phyloP scores from a whole-genome alignment of 176 grass and related monocot genomes.

The Miscanthus lutarioriparius region DNA sequence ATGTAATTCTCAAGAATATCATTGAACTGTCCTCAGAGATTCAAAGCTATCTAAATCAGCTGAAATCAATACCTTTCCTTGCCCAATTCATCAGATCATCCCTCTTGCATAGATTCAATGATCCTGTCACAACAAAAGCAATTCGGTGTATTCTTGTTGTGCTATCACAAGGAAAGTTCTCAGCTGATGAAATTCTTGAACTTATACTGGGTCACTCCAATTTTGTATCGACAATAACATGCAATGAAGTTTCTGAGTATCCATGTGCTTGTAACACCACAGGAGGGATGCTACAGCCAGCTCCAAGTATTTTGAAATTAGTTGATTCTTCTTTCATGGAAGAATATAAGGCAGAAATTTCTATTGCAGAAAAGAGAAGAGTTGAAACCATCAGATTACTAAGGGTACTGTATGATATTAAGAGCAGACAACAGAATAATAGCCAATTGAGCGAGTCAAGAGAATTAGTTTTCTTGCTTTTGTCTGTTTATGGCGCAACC shows the following conservation, averaged over 20 bases:
- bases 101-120: conserved; percentile 85
- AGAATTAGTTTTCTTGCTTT: conserved; percentile 74
- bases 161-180: conserved; percentile 69
- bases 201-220: conserved; percentile 89
- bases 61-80: conserved; percentile 75
- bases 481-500: conserved; percentile 87
- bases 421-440: conserved; percentile 53
- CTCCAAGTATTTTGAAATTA: conserved; percentile 78
- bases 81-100: conserved; percentile 80
- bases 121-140: conserved; percentile 76
- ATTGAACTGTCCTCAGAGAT: conserved; percentile 65
- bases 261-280: conserved; percentile 47
- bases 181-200: conserved; percentile 74
- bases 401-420: conserved; percentile 83
- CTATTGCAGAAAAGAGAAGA: conserved; percentile 53
- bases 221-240: conserved; percentile 68
- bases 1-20: conserved; percentile 83
- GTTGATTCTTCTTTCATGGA: conserved; percentile 46
- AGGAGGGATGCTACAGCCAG: conserved; percentile 66
- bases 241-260: conserved; percentile 40
- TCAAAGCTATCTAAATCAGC: conserved; percentile 48
- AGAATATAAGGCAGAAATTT: conserved; percentile 41
- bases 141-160: conserved; percentile 75
- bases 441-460: conserved; percentile 56
- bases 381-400: conserved; percentile 86